Evolutionary conservation across 192 early-diverging fungal genomes (phyloP), one percentile per base, ranked within the genome.

Genomic region (Coemansia sp.): DNA sequence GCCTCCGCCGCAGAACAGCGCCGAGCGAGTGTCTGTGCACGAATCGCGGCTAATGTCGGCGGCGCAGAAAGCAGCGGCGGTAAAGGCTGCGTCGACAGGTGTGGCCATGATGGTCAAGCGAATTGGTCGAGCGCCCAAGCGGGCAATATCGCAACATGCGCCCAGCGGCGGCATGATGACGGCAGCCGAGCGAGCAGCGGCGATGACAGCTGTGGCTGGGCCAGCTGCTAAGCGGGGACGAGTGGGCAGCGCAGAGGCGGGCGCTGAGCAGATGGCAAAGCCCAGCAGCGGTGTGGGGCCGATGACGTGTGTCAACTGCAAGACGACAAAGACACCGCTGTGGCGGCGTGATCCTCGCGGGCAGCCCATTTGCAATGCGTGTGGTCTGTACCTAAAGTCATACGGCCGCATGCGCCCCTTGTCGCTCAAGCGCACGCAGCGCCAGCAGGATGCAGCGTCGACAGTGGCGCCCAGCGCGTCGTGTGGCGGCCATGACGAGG

Each of bases 331-430:
- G 29, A 93, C 91, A 5, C 91, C 91, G 27, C 83, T 93, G 43
- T 93, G 91, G 91, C 83, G 91, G 10, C 69, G 91, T 45, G 88
- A 91, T 48, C 88, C 87, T 35, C 67, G 77, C 25, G 89, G 88
- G 57, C 85, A 89, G 65, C 87, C 90, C 2, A 90, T 92, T 27
- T 93, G 91, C 66, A 93, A 93, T 62, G 91, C 91, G 4, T 93
- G 91, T 64, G 87, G 88, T 3, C 62, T 83, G 62, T 83, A 83
- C 39, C 67, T 76, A 19, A 79, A 79, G 29, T 72, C 76, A 27
- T 79, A 83, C 25, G 82, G 82, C 14, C 71, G 72, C 21, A 77
- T 83, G 73, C 75, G 82, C 9, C 82, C 82, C 22, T 58, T 65
- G 41, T 72, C 75, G 65, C 69, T 83, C n/a, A 78, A 78, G 50